phyloP scores from a whole-genome alignment of 495 filamentous ascomycete species.

The Delitschia confertaspora region DNA sequence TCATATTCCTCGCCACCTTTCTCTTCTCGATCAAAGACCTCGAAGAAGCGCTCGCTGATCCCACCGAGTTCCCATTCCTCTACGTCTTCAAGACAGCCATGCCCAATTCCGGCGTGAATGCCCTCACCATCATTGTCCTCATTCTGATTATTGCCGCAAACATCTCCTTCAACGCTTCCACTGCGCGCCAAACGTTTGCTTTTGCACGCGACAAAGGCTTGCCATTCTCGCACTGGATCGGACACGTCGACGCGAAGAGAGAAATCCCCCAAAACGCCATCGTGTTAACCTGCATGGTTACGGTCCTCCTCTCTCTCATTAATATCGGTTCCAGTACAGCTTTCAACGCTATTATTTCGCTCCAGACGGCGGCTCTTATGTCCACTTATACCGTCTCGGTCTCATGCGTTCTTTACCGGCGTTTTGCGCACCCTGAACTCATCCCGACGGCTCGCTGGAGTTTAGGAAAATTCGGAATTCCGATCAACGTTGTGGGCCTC shows the following conservation, averaged over 20 bases:
- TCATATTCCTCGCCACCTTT: constrained; percentile 19
- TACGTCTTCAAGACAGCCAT: constrained; percentile 45
- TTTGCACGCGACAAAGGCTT: constrained; percentile 50
- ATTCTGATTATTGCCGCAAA: constrained; percentile 42
- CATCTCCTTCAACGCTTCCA: constrained; percentile 47
- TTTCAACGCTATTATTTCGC: constrained; percentile 48
- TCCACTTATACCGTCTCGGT: constrained; percentile 14
- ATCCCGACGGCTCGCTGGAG: constrained; percentile 14
- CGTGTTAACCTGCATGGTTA: constrained; percentile 39
- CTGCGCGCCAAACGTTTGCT: constrained; percentile 50
- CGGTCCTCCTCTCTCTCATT: constrained; percentile 50
- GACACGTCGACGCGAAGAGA: constrained; percentile 30
- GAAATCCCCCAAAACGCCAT: constrained; percentile 48
- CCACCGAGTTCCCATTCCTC: constrained; percentile 45
- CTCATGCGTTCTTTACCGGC: constrained; percentile 9
- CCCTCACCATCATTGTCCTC: constrained; percentile 44
- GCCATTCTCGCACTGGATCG: constrained; percentile 46
- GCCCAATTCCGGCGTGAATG: constrained; percentile 39
- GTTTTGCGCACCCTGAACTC: constrained; percentile 10
- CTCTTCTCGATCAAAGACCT: constrained; percentile 40
- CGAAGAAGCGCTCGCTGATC: constrained; percentile 25
- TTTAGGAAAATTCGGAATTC: constrained; percentile 10
- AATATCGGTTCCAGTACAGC: constrained; percentile 50
- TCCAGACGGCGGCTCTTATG: constrained; percentile 22
- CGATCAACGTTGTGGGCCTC: constrained; percentile 20